Evolutionary conservation across 805 yeast genomes (phyloP), one percentile per base, ranked within the genome.

Genomic region (Wickerhamomyces strasburgensis): DNA sequence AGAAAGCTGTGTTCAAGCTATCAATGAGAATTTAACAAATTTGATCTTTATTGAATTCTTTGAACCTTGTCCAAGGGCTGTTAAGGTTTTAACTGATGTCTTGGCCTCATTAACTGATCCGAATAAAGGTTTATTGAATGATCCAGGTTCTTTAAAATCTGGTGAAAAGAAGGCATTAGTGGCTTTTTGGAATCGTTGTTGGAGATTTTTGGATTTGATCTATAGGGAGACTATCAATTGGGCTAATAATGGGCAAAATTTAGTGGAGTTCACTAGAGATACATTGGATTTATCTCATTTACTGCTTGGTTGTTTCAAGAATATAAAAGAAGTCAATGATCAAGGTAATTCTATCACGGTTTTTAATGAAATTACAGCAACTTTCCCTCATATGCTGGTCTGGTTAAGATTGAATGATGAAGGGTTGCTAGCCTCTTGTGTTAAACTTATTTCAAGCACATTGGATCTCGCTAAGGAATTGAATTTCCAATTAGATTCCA

Each of bases 401-500:
- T 84, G 97, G 94, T 66, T 90, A 19, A 70, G 93, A 41, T 65
- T 90, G 32, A 86, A 90, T 41, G 97, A 89, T 58, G 66, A 74
- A 6, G 83, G 87, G 3, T 64, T 90, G 31, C 62, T 85, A 31
- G 71, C 70, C 18, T 73, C 86, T 1, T 86, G 96, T 65, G 89
- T 85, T 5, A 69, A 71, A 17, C 64, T 87, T 32, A 82, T 84
- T 5, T 71, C 78, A 34, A 70, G 73, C 29, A 77, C 86, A 0
- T 66, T 87, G 31, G 84, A 79, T 46, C 58, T 84, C 30, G 84
- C 88, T 0, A 58, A 62, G 21, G 80, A 75, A 28, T 62, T 78
- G 27, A 53, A 70, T 10, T 66, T 81, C 19, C 52, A 55, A 3
- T 67, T 82, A 15, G 80, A 78, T 27, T 68, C 66, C 4, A 65